Conservation (phyloP, 2,329 filamentous ascomycete genomes). For the Ramichloridium luteum region DNA sequence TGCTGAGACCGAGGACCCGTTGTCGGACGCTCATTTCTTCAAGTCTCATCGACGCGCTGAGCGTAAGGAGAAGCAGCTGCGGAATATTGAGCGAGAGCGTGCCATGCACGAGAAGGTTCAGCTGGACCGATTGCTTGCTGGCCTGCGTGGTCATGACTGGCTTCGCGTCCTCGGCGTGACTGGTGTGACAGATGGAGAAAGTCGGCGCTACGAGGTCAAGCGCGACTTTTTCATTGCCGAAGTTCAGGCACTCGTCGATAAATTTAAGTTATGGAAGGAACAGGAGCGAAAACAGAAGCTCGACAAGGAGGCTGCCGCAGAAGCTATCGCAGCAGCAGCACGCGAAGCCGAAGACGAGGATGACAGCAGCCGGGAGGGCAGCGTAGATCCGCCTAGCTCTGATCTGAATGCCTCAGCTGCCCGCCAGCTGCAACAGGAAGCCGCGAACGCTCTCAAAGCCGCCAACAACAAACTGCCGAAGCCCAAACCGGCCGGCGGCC, state of each 20-base stretch:
- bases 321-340: constrained; percentile 20
- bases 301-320: constrained; percentile 55
- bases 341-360: constrained; percentile 32
- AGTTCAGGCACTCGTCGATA: constrained; percentile 68
- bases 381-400: constrained; percentile 47
- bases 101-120: constrained; percentile 56
- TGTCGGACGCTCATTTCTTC: constrained; percentile 44
- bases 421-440: constrained; percentile 64
- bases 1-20: constrained; percentile 38
- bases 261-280: constrained; percentile 77
- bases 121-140: constrained; percentile 59
- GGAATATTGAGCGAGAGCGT: constrained; percentile 54
- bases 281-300: constrained; percentile 76
- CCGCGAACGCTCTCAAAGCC: constrained; percentile 39
- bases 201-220: constrained; percentile 76
- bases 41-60: constrained; percentile 49
- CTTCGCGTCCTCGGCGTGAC: constrained; percentile 81
- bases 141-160: constrained; percentile 86
- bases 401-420: constrained; percentile 61
- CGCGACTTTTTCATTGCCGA: constrained; percentile 74
- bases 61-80: constrained; percentile 54
- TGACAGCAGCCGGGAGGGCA: constrained; percentile 27
- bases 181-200: constrained; percentile 70
- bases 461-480: constrained; percentile 14
- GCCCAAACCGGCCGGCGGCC: constrained; percentile 20